Evolutionary conservation across 2,329 filamentous ascomycete species (phyloP), one percentile per base, ranked within the genome.

Genomic region (Colletotrichum chrysophilum): DNA sequence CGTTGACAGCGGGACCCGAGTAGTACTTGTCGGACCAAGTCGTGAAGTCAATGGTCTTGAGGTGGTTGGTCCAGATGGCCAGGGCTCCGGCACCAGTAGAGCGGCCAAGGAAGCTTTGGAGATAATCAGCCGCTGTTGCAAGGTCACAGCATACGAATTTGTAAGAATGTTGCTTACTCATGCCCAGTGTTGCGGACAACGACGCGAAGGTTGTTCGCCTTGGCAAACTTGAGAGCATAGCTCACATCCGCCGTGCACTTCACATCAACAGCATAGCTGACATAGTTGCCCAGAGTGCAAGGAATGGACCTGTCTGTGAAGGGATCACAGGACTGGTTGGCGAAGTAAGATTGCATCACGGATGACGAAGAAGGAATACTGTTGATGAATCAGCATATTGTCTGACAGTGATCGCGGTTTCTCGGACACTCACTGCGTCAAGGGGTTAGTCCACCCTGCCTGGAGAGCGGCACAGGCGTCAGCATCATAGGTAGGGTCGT

Each of bases 1-100:
- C 79, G 30, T 86, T 89, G 14, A 91, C 82, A 0, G 90, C 89
- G n/a, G 84, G 84, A 10, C 91, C 90, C 1, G 76, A 81, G 80
- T 92, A 93, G 58, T 83, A 74, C 6, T 79, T 26, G 43, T 84
- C 81, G 7, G 81, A 80, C 71, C 85, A 89, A 0, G 73, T 75
- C 26, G 85, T 80, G 77, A 88, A 85, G 36, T 86, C 74, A 30
- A 87, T 85, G n/a, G 83, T 78, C 80, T 88, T 86, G 70, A 87
- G 78, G 71, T 81, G 76, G 74, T 87, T 83, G 4, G 83, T 87
- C 83, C 85, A 86, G 60, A 87, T 78, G 16, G 82, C 81, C 18
- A 87, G 76, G 18, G 82, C 79, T 18, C 85, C 84, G 8, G 80
- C 80, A n/a, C 86, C 85, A 4, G 83, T 83, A 2, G 84, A 86